phyloP scores from a whole-genome alignment of 129 eudicot genomes.

The Saposhnikovia divaricata region DNA sequence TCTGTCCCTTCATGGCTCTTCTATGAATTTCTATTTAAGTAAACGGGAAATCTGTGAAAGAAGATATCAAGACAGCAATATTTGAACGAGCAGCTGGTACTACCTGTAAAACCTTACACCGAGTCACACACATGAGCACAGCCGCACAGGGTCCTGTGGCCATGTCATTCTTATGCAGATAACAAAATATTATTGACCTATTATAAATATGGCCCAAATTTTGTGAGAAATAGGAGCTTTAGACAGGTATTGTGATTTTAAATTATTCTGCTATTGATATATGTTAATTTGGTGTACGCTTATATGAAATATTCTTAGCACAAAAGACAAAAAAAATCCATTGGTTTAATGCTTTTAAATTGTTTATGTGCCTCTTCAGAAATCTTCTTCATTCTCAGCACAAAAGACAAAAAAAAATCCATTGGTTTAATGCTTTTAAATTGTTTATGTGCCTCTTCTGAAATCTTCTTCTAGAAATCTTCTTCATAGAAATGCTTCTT shows the following conservation, averaged over 20 bases:
- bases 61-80: no score
- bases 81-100: no score
- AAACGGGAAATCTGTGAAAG: background rate
- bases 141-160: background rate
- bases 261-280: background rate
- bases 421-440: no score
- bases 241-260: background rate
- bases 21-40: background rate
- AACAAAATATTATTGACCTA: background rate
- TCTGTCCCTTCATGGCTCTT: background rate
- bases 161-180: background rate
- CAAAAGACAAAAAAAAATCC: no score
- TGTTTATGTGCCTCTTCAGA: conserved; percentile 1
- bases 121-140: background rate
- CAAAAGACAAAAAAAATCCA: background rate
- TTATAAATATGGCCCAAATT: background rate
- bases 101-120: background rate
- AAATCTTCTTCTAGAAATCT: no score
- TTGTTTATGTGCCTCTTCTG: no score
- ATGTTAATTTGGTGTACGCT: background rate
- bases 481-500: no score
- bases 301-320: background rate
- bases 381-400: conserved; percentile 33
- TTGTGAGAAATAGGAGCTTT: background rate
- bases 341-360: background rate